Evolutionary conservation across 257 asterid genomes (phyloP), one percentile per base, ranked within the genome.

Genomic region (Solanum ossicruentum): DNA sequence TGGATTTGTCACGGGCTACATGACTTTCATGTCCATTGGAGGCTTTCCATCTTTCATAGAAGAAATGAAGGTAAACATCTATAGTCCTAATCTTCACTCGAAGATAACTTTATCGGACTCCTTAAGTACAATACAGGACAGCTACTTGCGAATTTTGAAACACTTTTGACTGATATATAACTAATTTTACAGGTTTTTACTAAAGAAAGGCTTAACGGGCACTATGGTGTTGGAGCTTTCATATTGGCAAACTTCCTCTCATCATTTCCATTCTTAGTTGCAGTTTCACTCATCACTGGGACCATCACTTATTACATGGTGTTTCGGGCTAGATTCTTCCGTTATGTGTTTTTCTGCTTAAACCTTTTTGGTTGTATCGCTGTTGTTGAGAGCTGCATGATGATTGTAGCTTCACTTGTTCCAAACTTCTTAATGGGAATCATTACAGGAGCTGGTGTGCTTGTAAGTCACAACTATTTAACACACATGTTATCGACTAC

Each of bases 11-110:
- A 92, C 97, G 0, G 99, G 99, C 39, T 95, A 91, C 81, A 94
- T 95, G 98, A 94, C 99, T 77, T 95, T 95, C 90, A 95, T 95
- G 99, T 95, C 99, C 45, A 95, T 95, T 39, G 99, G 99, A 41
- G 99, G 99, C 72, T 95, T 95, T 84, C 99, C 99, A n/a, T 95
- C 98, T 20, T 95, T 95, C 85, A 87, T 95, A 7, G 98, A 94
- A 90, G 99, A 94, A 84, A 92, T 95, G 97, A 93, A 91, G 96
- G 97, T 96, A 87, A 70, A 49, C 16, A 32, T 65, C 12, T 47
- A 66, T 66, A 47, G 3, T 67, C 75, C 75, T 32, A 16, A 32
- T 67, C 32, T 8, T 67, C 47, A 32, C 49, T 67, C 12, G 12
- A 67, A 32, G 21, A 67, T 32, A 67, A 28, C 0, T 67, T 67